Evolutionary conservation across 202 grass and related monocot species (phyloP), one percentile per base, ranked within the genome.

Genomic region (Panicum hallii): DNA sequence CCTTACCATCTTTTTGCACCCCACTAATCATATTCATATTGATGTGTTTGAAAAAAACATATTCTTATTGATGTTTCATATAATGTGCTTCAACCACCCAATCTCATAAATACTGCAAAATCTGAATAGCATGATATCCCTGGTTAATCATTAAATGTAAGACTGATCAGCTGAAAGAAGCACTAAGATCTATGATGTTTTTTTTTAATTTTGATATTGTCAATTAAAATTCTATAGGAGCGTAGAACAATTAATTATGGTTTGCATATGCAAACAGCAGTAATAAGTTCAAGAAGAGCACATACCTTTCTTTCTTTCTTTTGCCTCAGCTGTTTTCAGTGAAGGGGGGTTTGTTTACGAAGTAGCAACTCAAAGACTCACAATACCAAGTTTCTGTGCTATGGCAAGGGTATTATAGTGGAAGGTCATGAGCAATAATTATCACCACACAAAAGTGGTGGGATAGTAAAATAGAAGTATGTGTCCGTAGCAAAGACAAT

Each of bases 361-460:
- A 83, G 76, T 75, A 77, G 79, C 67, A 79, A 72, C 81, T 79
- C 62, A 72, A 82, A 85, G 46, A 67, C 43, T 67, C 72, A 83
- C 72, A 55, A 65, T 73, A 67, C 62, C 65, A 58, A 64, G 71
- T 36, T 82, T 66, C 55, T 56, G 66, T 78, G 66, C 71, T 76
- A 53, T 49, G 41, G 23, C 67, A 38, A 82, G 83, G 88, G 62
- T 74, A 84, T 83, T 78, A 91, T 88, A 87, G 67, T 81, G 79
- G 46, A 60, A 79, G 83, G 77, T 74, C 79, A 32, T 32, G 62
- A 80, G 82, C 79, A 89, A 83, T 79, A 87, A 83, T 67, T 75
- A 70, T 72, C 72, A 56, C 91, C 91, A 91, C 77, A 82, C 75
- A 85, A 83, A 89, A 85, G 44, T 89, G 83, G 87, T 93, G 89